Conservation (phyloP, 2,329 filamentous ascomycete species). For the Annulohypoxylon truncatum region DNA sequence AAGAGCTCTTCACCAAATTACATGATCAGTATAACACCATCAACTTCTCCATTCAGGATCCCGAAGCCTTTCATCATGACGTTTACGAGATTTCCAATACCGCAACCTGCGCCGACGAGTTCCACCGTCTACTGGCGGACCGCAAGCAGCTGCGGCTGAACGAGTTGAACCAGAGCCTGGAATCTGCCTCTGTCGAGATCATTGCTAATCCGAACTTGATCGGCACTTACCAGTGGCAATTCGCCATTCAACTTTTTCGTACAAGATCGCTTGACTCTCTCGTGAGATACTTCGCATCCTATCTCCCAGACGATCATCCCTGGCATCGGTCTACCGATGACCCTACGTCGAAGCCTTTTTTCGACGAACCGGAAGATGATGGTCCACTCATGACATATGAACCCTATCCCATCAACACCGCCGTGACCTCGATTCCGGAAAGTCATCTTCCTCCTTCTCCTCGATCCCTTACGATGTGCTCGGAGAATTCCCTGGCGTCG, state of each 20-base stretch:
- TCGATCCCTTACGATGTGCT: slow-evolving; percentile 62
- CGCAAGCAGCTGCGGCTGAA: slow-evolving; percentile 65
- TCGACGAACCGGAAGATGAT: slow-evolving; percentile 56
- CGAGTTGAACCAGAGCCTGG: slow-evolving; percentile 66
- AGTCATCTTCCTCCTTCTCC: slow-evolving; percentile 58
- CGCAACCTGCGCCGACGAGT: slow-evolving; percentile 63
- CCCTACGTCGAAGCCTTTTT: slow-evolving; percentile 52
- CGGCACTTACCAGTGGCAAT: slow-evolving; percentile 68
- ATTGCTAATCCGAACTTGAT: slow-evolving; percentile 69
- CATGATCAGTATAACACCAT: slow-evolving; percentile 71
- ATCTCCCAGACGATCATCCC: slow-evolving; percentile 64
- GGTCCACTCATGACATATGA: slow-evolving; percentile 59
- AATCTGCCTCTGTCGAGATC: slow-evolving; percentile 70
- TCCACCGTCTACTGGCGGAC: slow-evolving; percentile 64
- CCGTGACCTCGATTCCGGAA: slow-evolving; percentile 40
- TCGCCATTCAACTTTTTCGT: slow-evolving; percentile 69
- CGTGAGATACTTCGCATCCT: slow-evolving; percentile 69
- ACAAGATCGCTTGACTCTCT: slow-evolving; percentile 70
- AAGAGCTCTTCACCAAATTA: slow-evolving; percentile 67
- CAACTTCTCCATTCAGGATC: slow-evolving; percentile 66
- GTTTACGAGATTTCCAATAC: slow-evolving; percentile 68
- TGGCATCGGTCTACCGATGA: slow-evolving; percentile 53
- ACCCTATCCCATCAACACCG: slow-evolving; percentile 52
- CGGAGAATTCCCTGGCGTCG: slow-evolving; percentile 56
- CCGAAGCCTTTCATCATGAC: slow-evolving; percentile 70